Conservation (phyloP, 2,329 filamentous ascomycete genomes). For the Cladosporium oxysporum region DNA sequence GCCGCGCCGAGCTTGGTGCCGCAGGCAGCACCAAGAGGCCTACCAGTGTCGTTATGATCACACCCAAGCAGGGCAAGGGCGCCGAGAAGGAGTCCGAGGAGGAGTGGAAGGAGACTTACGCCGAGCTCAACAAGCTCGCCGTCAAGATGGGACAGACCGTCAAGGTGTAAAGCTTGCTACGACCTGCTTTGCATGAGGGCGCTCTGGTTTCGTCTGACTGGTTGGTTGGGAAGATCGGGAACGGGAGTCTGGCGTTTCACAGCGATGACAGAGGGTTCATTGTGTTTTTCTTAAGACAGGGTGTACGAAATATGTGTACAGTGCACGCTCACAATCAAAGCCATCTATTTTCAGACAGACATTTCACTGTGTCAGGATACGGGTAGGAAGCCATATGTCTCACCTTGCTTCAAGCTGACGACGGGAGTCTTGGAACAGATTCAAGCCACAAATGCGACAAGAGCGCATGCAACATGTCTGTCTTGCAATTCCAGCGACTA, state of each 20-base stretch:
- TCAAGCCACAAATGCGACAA: neutral
- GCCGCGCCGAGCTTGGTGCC: slow-evolving; percentile 88
- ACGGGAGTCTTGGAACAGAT: neutral
- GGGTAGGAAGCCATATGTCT: neutral
- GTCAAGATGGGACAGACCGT: slow-evolving; percentile 60
- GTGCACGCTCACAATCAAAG: slow-evolving; percentile 20
- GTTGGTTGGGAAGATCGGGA: slow-evolving; percentile 10
- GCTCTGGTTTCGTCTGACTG: slow-evolving; percentile 16
- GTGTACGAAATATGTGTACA: slow-evolving; percentile 23
- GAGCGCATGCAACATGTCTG: neutral
- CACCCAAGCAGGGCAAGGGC: slow-evolving; percentile 51
- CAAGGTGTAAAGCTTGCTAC: slow-evolving; percentile 45
- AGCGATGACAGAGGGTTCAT: slow-evolving; percentile 18
- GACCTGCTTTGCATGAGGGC: slow-evolving; percentile 11
- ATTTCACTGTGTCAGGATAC: neutral
- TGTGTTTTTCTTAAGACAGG: slow-evolving; percentile 15
- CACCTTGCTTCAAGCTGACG: neutral
- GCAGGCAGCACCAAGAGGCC: slow-evolving; percentile 94
- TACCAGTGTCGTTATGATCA: slow-evolving; percentile 91
- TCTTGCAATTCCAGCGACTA: neutral
- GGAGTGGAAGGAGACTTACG: slow-evolving; percentile 60
- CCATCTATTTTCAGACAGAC: slow-evolving; percentile 13
- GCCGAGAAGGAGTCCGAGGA: slow-evolving; percentile 52
- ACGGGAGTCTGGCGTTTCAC: slow-evolving; percentile 21
- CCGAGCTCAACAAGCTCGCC: slow-evolving; percentile 61